A percentile compares a stretch with the other conserved stretches of the same genome.
These are phyloP conservation scores for Lactifluus hygrophoroides DNA, from an alignment of 768 basidiomycete species.

Conservation along the genomic window DNA sequence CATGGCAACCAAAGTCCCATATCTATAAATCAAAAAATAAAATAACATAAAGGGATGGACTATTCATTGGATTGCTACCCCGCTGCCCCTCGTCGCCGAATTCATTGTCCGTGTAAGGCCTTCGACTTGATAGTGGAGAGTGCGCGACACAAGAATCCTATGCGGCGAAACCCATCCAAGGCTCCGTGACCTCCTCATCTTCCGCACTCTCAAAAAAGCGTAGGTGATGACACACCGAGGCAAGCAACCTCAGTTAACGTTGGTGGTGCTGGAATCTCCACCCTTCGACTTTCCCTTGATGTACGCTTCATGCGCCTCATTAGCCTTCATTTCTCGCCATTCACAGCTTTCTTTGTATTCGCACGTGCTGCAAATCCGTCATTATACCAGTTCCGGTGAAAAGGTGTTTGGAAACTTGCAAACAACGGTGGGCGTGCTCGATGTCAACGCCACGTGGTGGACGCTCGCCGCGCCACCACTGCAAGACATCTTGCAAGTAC, in stretches of 20 bases:
- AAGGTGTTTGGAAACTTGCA: slow-evolving; percentile 37
- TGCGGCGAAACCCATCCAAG: background rate
- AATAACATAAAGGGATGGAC: too few species aligned
- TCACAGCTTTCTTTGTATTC: slow-evolving; percentile 38
- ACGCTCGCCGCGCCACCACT: slow-evolving; percentile 72
- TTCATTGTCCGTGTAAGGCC: background rate
- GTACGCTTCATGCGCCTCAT: slow-evolving; percentile 15
- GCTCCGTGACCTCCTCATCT: background rate
- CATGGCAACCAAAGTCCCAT: too few species aligned
- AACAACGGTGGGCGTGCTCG: slow-evolving; percentile 53
- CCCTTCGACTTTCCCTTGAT: background rate
- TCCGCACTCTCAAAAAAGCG: background rate
- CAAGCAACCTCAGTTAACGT: background rate
- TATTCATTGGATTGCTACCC: too few species aligned
- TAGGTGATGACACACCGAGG: background rate
- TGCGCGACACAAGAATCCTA: background rate
- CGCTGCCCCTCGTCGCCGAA: too few species aligned
- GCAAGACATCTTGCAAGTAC: slow-evolving; percentile 46
- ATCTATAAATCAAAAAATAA: too few species aligned
- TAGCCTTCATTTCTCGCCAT: slow-evolving; percentile 31
- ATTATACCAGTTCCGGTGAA: background rate
- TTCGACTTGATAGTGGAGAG: background rate
- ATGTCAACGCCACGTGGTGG: slow-evolving; percentile 62
- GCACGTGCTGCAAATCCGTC: slow-evolving; percentile 24
- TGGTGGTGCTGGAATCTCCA: background rate